Evolutionary conservation across 108 stramenopile genomes (phyloP).

Genomic region (Epithemia pelagica): DNA sequence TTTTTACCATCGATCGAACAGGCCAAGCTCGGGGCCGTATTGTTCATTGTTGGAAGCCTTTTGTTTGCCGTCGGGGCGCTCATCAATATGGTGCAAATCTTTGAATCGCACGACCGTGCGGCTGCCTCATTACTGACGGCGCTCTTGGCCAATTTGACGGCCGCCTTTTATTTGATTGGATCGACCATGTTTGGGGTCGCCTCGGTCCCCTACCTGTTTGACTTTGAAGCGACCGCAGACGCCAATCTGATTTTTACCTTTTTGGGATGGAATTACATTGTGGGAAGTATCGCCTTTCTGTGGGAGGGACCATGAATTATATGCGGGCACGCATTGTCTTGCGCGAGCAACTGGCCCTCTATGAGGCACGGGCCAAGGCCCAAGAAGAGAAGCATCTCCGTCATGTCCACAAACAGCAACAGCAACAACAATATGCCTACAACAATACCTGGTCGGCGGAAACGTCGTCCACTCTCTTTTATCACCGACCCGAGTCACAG

Average conservation of each 20-base stretch:
- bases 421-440: too few species aligned
- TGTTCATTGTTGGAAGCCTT: neutral
- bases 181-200: slow-evolving; percentile 1
- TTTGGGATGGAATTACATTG: neutral
- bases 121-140: neutral
- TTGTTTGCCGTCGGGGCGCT: neutral
- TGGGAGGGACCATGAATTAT: neutral
- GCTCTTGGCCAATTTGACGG: slow-evolving; percentile 5
- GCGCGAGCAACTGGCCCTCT: too few species aligned
- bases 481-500: too few species aligned
- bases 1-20: neutral
- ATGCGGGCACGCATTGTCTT: too few species aligned
- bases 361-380: too few species aligned
- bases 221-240: neutral
- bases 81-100: slow-evolving; percentile 6
- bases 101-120: too few species aligned
- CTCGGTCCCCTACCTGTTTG: slow-evolving; percentile 5
- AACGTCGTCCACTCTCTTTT: too few species aligned
- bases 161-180: slow-evolving; percentile 5
- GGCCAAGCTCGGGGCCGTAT: neutral
- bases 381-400: too few species aligned
- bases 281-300: neutral
- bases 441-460: too few species aligned
- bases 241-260: neutral
- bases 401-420: too few species aligned